Evolutionary conservation across 2,329 filamentous ascomycete species (phyloP).

Genomic region (Cladorrhinum sp.): DNA sequence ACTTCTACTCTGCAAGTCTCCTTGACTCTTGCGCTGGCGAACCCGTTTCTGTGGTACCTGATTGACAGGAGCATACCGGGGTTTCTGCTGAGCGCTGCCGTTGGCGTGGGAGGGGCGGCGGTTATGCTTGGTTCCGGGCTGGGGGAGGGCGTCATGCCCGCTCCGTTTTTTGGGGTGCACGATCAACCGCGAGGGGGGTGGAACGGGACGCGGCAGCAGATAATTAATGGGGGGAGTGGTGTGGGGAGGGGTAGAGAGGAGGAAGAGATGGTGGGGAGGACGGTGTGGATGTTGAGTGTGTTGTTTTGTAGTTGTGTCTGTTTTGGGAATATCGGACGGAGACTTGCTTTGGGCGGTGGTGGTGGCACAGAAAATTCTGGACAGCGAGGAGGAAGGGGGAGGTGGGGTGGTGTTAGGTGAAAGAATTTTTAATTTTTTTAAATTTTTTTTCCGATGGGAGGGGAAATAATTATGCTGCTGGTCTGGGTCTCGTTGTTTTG

Average conservation of each 20-base stretch:
- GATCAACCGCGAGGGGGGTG: background rate
- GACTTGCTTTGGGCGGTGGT: slow-evolving; percentile 59
- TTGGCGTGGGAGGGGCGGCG: slow-evolving; percentile 71
- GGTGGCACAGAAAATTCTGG: slow-evolving; percentile 37
- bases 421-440: too few relatives aligned
- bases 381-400: background rate
- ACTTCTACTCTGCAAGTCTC: slow-evolving; percentile 92
- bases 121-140: slow-evolving; percentile 62
- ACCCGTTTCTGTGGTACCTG: slow-evolving; percentile 93
- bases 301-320: slow-evolving; percentile 93
- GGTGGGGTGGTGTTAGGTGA: background rate
- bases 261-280: slow-evolving; percentile 64
- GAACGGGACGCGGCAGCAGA: background rate
- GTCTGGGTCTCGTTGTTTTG: too few relatives aligned
- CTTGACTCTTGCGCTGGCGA: slow-evolving; percentile 81
- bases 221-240: background rate
- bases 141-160: slow-evolving; percentile 65
- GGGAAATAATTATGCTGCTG: too few relatives aligned
- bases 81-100: slow-evolving; percentile 71
- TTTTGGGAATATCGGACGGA: slow-evolving; percentile 90
- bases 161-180: slow-evolving; percentile 37
- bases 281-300: slow-evolving; percentile 88
- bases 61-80: slow-evolving; percentile 87
- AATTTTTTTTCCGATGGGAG: too few relatives aligned
- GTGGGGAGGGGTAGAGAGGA: background rate